Base-by-base conservation (phyloP, 2,329 filamentous ascomycete genomes). In the Aspergillus uvarum region DNA sequence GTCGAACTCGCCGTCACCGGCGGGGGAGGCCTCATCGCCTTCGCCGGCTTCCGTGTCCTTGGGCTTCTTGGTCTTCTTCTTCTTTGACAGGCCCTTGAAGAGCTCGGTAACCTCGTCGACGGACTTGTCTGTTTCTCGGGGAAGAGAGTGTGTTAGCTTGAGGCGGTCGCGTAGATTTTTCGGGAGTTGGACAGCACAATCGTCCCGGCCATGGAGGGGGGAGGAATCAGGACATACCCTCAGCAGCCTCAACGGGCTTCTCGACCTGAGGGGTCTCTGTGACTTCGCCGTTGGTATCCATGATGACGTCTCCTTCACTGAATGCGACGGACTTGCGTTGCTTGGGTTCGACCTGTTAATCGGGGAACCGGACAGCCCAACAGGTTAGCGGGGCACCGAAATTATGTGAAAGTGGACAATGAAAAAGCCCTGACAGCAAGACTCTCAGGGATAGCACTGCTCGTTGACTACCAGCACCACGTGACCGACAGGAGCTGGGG, bases 281-380 rank as follows among this genome's bases (percentile, higher is more conserved):
- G 74, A 97, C 87, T 75, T 89, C 87, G 71, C 94, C 94, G 83
- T 96, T 91, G 78, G 87, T 86, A 82, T 96, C 91, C 76, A 97
- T 93, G 71, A 96, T 87, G 67, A 90, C 85, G 70, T 91, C 86
- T 73, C 91, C 91, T 79, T 95, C 90, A 75, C 89, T 93, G 78
- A 98, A 98, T 66, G 92, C 89, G 72, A 98, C 94, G 51, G 92
- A 96, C 81, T 98, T 96, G 80, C 93, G 90, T 72, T 89, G 87
- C 78, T 90, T 92, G 42, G 76, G 69, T 63, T 76, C 67, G 65
- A 78, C 74, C 71, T 80, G 77, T 79, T 81, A 63, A 58, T 59
- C 51, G 55, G 59, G 32, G 54, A 51, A 47, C 49, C 51, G 57
- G 16, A 44, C 56, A 66, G 68, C 63, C 65, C 48, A 59, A 59